Percentiles rank a stretch among this genome's conserved stretches.
Evolutionary conservation across 1,284 basidiomycete genomes (phyloP).

Genomic region (Chondrostereum purpureum): DNA sequence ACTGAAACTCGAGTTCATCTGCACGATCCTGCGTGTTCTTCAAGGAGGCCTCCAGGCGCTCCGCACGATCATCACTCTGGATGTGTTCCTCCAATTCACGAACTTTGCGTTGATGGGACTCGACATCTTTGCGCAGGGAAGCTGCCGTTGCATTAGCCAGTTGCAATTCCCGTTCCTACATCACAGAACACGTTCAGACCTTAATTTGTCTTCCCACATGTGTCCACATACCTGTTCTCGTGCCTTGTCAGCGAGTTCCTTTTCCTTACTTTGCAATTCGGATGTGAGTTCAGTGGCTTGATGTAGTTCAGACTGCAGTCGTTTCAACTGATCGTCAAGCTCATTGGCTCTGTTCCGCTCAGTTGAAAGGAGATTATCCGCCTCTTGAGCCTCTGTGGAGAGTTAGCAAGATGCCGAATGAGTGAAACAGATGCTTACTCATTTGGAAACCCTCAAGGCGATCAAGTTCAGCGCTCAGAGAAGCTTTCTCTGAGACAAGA

Average conservation of each 20-base stretch:
- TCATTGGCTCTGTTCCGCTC: conserved; percentile 34
- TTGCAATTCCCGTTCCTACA: conserved; percentile 70
- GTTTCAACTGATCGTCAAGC: conserved; percentile 36
- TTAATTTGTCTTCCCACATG: neutral
- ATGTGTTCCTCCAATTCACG: conserved; percentile 75
- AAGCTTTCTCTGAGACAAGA: conserved; percentile 65
- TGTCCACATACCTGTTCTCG: conserved; percentile 50
- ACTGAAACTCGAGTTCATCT: conserved; percentile 73
- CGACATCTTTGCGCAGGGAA: conserved; percentile 47
- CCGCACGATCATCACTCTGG: conserved; percentile 72
- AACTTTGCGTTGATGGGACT: conserved; percentile 47
- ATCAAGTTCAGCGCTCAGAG: conserved; percentile 47
- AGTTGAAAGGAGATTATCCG: conserved; percentile 34
- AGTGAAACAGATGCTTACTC: conserved; percentile 30
- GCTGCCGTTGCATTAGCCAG: conserved; percentile 45
- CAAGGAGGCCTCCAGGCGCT: conserved; percentile 61
- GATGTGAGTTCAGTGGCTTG: conserved; percentile 31
- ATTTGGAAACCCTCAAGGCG: conserved; percentile 42
- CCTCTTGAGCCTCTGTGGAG: conserved; percentile 39
- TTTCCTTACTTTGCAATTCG: conserved; percentile 42
- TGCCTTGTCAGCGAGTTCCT: conserved; percentile 47
- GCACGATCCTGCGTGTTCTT: conserved; percentile 74
- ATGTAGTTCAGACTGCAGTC: conserved; percentile 28
- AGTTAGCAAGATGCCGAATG: conserved; percentile 2
- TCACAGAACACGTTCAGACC: neutral